Evolutionary conservation across 2,329 filamentous ascomycete genomes (phyloP).

Genomic region (Hirsutella thompsonii): DNA sequence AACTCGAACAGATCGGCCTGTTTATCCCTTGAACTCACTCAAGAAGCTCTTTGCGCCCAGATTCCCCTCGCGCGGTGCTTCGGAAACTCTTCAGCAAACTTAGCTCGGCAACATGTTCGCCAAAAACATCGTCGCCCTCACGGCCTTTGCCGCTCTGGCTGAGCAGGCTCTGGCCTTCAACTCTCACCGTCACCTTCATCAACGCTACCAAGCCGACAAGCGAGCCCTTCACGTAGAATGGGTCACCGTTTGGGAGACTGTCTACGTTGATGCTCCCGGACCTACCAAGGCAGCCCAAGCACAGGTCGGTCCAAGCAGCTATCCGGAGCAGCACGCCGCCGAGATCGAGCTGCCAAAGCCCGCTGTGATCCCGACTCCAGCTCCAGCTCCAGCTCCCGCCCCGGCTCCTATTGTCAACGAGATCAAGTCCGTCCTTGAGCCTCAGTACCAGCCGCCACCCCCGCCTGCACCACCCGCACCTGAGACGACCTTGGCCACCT

Average conservation of each 20-base stretch:
- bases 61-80: too few relatives aligned
- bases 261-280: conserved; percentile 18
- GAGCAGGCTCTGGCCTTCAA: conserved; percentile 29
- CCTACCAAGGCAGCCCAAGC: background rate
- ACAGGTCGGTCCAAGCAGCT: conserved; percentile 2
- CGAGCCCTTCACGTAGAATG: conserved; percentile 21
- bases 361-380: background rate
- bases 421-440: background rate
- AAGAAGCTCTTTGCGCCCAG: background rate
- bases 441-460: background rate
- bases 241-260: conserved; percentile 27
- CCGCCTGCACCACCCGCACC: background rate
- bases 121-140: conserved; percentile 28
- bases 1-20: too few relatives aligned
- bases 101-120: conserved; percentile 23
- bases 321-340: background rate
- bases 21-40: background rate
- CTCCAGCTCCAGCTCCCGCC: background rate
- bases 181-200: conserved; percentile 27
- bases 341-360: background rate
- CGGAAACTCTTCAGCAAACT: background rate
- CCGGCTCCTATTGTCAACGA: background rate
- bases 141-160: conserved; percentile 28
- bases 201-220: conserved; percentile 15
- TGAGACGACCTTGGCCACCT: conserved; percentile 12